A percentile compares a stretch with the other conserved stretches of the same genome.
These are phyloP conservation scores for Phyllostachys edulis DNA, from an alignment of 176 grass and related monocot genomes.

Conservation along the genomic window DNA sequence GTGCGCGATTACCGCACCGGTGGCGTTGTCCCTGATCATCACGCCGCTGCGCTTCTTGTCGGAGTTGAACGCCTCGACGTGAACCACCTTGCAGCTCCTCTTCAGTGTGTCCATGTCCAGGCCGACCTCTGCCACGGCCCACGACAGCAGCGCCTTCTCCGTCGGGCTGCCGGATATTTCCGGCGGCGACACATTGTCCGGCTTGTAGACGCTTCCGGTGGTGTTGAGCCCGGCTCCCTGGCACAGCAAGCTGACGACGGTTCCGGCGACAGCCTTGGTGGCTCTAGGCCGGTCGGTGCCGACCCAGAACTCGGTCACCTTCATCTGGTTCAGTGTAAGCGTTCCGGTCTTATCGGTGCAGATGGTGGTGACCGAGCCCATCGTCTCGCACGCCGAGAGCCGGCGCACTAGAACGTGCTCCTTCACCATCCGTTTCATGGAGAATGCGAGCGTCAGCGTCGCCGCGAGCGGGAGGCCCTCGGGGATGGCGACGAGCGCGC, in stretches of 20 bases:
- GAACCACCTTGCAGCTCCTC: slow-evolving; percentile 50
- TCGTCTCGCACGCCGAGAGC: slow-evolving; percentile 90
- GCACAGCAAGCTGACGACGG: slow-evolving; percentile 33
- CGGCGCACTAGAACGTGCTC: slow-evolving; percentile 77
- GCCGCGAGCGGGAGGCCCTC: slow-evolving; percentile 87
- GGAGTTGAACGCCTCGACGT: slow-evolving; percentile 89
- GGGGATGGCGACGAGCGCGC: slow-evolving; percentile 65
- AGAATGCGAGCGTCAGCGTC: slow-evolving; percentile 83
- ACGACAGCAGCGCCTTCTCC: slow-evolving; percentile 88
- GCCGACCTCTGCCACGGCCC: slow-evolving; percentile 54
- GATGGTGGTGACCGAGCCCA: slow-evolving; percentile 81
- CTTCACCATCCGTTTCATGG: slow-evolving; percentile 95
- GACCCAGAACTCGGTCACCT: slow-evolving; percentile 71
- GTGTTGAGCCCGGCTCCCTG: slow-evolving; percentile 73
- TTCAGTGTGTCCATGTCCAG: slow-evolving; percentile 51
- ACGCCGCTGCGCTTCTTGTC: slow-evolving; percentile 90
- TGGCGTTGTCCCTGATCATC: slow-evolving; percentile 38
- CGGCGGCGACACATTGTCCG: slow-evolving; percentile 37
- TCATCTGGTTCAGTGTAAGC: slow-evolving; percentile 87
- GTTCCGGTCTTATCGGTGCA: slow-evolving; percentile 95
- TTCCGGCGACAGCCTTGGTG: background rate
- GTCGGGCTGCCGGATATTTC: slow-evolving; percentile 81
- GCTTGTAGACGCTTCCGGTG: slow-evolving; percentile 62
- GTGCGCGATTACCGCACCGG: slow-evolving; percentile 38
- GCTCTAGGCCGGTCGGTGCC: slow-evolving; percentile 12